Base-by-base conservation (phyloP, 148 eudicot species). In the Chenopodium quinoa region DNA sequence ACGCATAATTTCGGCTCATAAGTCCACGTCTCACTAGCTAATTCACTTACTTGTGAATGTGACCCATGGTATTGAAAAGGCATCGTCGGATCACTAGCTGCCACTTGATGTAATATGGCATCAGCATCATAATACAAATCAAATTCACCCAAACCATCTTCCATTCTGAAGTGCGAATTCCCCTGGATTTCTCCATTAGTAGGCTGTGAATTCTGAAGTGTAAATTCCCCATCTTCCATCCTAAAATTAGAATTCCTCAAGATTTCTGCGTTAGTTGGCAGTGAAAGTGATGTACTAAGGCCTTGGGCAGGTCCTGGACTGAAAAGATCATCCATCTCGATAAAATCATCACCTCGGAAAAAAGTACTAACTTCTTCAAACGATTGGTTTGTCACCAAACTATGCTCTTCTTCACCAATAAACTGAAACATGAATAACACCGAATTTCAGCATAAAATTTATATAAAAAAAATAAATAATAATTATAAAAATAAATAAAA, bases 241-340 rank as follows among this genome's bases (percentile, higher is more conserved):
- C 78, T 82, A 69, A 88, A 75, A 84, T 82, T 86, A 20, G 77
- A 73, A 40, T 80, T 77, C 65, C 71, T 83, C 17, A 63, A 75
- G 17, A 84, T 66, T 25, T 70, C 83, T 75, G 76, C 85, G 48
- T n/a, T 32, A 37, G 77, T 75, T 65, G 85, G 82, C n/a, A 84
- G 84, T 40, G 89, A 81, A 25, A 78, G 85, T 76, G 79, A 84
- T 86, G 89, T 88, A 85, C 79, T 75, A 69, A 84, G 81, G 82
- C 86, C 93, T 75, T 75, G 44, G 37, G 37, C 78, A 34, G 86
- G 85, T n/a, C 81, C 90, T 65, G 93, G 85, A 23, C 85, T 86
- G 79, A 87, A 32, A 58, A 96, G 95, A 82, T 96, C 99, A 80
- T 96, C 85, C 87, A 96, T 87, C 87, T 96, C 98, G 67, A 92